A percentile compares a stretch with the other conserved stretches of the same genome.
Evolutionary conservation across 179 eudicot genomes (phyloP).

Genomic region (Monotropa hypopitys): DNA sequence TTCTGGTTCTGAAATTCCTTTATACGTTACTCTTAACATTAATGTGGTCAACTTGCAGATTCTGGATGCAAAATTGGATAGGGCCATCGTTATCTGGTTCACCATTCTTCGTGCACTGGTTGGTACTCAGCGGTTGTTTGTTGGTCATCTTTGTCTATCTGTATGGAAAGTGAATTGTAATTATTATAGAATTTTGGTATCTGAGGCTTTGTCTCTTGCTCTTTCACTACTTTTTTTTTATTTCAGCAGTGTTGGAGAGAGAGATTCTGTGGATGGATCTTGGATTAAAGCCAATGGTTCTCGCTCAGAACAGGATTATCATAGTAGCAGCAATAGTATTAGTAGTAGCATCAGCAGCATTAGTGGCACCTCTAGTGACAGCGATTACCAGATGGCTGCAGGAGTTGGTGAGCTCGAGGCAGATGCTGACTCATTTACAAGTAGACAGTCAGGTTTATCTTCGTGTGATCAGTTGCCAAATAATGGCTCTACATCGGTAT

Average conservation of each 20-base stretch:
- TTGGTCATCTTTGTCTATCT: neutral
- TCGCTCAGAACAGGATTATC: conserved; percentile 36
- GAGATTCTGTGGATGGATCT: conserved; percentile 46
- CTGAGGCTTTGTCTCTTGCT: conserved; percentile 1
- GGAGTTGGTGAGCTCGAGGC: conserved; percentile 83
- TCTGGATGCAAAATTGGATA: conserved; percentile 93
- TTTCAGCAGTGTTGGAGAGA: conserved; percentile 43
- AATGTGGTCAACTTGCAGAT: conserved; percentile 37
- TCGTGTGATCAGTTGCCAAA: conserved; percentile 44
- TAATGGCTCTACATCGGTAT: conserved; percentile 59
- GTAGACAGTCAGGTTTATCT: conserved; percentile 68
- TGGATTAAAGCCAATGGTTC: conserved; percentile 54
- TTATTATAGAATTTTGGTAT: neutral
- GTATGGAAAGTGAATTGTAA: neutral
- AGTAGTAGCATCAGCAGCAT: conserved; percentile 78
- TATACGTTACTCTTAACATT: neutral
- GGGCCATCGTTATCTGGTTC: conserved; percentile 64
- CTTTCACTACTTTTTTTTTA: conserved; percentile 7
- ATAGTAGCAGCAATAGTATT: conserved; percentile 88
- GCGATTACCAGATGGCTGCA: conserved; percentile 48
- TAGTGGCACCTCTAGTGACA: conserved; percentile 85
- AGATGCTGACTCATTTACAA: conserved; percentile 88
- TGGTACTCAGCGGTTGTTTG: conserved; percentile 17
- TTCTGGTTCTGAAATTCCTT: neutral
- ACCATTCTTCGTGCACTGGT: conserved; percentile 66